These are phyloP conservation scores for Drechslerella stenobrocha DNA, from an alignment of 2,329 filamentous ascomycete genomes.

Conservation along the genomic window DNA sequence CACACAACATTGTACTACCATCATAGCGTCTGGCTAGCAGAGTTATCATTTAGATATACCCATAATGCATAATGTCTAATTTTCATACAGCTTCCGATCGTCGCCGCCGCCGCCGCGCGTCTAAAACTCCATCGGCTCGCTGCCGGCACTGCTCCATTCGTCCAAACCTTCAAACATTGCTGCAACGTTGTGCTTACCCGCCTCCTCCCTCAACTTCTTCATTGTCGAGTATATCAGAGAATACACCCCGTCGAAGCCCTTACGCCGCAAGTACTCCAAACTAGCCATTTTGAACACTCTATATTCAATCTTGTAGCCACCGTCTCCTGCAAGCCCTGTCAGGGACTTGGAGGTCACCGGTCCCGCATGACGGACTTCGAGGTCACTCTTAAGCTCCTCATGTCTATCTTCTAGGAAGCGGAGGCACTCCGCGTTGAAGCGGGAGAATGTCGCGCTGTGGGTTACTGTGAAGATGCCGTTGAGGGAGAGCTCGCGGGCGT, in stretches of 20 bases:
- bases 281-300: slow-evolving; percentile 75
- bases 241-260: slow-evolving; percentile 68
- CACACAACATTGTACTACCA: background rate
- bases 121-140: no score
- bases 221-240: slow-evolving; percentile 79
- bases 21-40: slow-evolving; percentile 8
- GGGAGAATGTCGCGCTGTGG: slow-evolving; percentile 63
- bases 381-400: slow-evolving; percentile 56
- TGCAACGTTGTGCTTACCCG: slow-evolving; percentile 28
- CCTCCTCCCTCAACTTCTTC: slow-evolving; percentile 58
- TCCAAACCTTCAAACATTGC: slow-evolving; percentile 40
- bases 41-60: background rate
- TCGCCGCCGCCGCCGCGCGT: no score
- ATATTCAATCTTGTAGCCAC: slow-evolving; percentile 70
- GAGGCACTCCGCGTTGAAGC: slow-evolving; percentile 63
- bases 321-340: slow-evolving; percentile 64
- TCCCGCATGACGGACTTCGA: slow-evolving; percentile 62
- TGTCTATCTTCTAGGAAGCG: slow-evolving; percentile 64
- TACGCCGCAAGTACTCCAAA: slow-evolving; percentile 67
- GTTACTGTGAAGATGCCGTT: slow-evolving; percentile 64
- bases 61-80: slow-evolving; percentile 23
- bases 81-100: no score
- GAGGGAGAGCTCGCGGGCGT: slow-evolving; percentile 54
- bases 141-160: slow-evolving; percentile 15
- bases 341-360: slow-evolving; percentile 73